Conservation (phyloP, 2,329 filamentous ascomycete genomes). For the Fusarium sp. region DNA sequence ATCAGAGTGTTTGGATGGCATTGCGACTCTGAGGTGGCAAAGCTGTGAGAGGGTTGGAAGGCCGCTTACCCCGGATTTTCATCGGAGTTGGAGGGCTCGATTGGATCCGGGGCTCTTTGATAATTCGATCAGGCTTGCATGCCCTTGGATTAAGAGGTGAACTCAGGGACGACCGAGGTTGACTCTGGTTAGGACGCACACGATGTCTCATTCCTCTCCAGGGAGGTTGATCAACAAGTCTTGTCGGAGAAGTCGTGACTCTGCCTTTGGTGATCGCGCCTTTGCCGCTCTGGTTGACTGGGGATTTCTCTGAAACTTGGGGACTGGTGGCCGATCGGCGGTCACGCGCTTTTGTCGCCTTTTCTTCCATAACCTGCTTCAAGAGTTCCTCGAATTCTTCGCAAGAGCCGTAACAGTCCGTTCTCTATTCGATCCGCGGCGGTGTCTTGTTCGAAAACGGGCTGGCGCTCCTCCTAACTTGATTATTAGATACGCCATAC, state of each 20-base stretch:
- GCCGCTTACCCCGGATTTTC: slow-evolving; percentile 38
- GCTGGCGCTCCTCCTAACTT: slow-evolving; percentile 55
- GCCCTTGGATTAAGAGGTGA: slow-evolving; percentile 9
- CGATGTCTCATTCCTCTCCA: slow-evolving; percentile 29
- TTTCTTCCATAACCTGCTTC: slow-evolving; percentile 18
- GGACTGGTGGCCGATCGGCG: not conserved
- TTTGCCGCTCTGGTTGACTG: not conserved
- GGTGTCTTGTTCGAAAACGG: slow-evolving; percentile 57
- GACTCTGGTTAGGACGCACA: slow-evolving; percentile 11
- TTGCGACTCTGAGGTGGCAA: slow-evolving; percentile 1
- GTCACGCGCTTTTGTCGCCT: not conserved
- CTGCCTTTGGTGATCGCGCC: not conserved
- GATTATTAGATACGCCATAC: slow-evolving; percentile 33
- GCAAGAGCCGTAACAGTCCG: slow-evolving; percentile 51
- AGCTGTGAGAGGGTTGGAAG: not conserved
- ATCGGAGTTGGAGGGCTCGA: slow-evolving; percentile 18
- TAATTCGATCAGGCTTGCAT: slow-evolving; percentile 8
- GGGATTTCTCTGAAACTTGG: not conserved
- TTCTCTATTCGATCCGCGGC: slow-evolving; percentile 60
- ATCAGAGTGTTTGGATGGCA: slow-evolving; percentile 20
- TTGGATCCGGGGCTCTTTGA: slow-evolving; percentile 26
- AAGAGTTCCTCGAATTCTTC: slow-evolving; percentile 49
- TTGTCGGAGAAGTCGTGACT: not conserved
- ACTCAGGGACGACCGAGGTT: not conserved
- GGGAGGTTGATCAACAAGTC: slow-evolving; percentile 16